Conservation (phyloP, 495 filamentous ascomycete genomes). For the Penicillium herquei region DNA sequence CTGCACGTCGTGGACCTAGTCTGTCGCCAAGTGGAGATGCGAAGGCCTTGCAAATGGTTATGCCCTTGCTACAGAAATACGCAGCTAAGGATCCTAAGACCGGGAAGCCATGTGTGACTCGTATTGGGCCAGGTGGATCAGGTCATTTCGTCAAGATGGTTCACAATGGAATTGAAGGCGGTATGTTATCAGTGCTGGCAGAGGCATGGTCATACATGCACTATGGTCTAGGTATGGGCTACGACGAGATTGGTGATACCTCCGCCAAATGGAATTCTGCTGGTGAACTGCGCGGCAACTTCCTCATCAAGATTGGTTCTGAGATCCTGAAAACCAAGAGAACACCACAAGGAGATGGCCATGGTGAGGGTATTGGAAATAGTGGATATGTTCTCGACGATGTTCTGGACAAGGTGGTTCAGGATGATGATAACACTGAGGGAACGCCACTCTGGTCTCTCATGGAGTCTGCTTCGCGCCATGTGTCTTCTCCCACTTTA, state of each 20-base stretch:
- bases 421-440: conserved; percentile 66
- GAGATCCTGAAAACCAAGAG: conserved; percentile 56
- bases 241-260: conserved; percentile 72
- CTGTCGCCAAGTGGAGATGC: conserved; percentile 65
- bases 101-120: conserved; percentile 60
- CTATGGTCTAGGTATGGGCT: conserved; percentile 55
- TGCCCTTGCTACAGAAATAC: conserved; percentile 62
- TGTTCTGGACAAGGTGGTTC: conserved; percentile 74
- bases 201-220: conserved; percentile 68
- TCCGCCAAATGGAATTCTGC: conserved; percentile 63
- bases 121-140: conserved; percentile 59
- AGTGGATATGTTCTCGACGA: conserved; percentile 56
- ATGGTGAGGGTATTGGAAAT: conserved; percentile 35
- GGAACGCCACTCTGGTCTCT: conserved; percentile 68
- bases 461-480: conserved; percentile 58
- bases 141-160: conserved; percentile 80
- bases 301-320: conserved; percentile 61
- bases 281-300: conserved; percentile 59
- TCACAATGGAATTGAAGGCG: conserved; percentile 75
- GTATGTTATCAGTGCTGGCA: conserved; percentile 59
- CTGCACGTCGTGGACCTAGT: conserved; percentile 61
- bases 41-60: conserved; percentile 54
- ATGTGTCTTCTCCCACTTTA: conserved; percentile 66
- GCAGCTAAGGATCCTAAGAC: conserved; percentile 57
- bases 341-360: conserved; percentile 39